Conservation (phyloP, 305 asterid genomes). For the Ruellia speciosa region DNA sequence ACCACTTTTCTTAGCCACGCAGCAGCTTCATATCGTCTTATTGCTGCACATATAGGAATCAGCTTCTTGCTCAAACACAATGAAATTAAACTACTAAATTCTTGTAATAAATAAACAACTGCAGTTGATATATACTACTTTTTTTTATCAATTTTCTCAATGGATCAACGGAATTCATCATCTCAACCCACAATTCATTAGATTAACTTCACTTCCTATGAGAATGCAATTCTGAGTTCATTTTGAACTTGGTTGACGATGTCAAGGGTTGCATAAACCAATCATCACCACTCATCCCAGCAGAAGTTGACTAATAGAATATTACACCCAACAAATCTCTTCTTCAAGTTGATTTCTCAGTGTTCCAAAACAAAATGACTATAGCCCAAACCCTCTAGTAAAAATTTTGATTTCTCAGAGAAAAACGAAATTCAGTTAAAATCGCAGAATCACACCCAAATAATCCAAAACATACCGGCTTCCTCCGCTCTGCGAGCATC, state of each 20-base stretch:
- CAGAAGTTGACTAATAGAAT: no score
- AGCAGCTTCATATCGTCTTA: slow-evolving; percentile 82
- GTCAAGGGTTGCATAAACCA: no score
- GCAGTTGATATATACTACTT: background rate
- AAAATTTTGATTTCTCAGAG: background rate
- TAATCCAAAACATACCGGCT: slow-evolving; percentile 44
- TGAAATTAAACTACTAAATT: slow-evolving; percentile 5
- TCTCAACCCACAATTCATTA: no score
- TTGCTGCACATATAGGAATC: slow-evolving; percentile 36
- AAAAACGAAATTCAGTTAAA: slow-evolving; percentile 1
- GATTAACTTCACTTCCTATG: no score
- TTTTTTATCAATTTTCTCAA: background rate
- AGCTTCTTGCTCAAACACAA: slow-evolving; percentile 4
- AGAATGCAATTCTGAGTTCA: no score
- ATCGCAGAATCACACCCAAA: slow-evolving; percentile 1
- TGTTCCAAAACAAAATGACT: background rate
- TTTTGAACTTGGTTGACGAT: no score
- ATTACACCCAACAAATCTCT: background rate
- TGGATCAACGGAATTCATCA: background rate
- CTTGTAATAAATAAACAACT: background rate
- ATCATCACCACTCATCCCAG: no score
- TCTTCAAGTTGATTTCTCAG: background rate
- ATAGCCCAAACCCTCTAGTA: background rate
- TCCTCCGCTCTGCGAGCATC: slow-evolving; percentile 91
- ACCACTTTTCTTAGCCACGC: slow-evolving; percentile 71